Base-by-base conservation (phyloP, 78 protist genomes). In the Pigoraptor vietnamica region DNA sequence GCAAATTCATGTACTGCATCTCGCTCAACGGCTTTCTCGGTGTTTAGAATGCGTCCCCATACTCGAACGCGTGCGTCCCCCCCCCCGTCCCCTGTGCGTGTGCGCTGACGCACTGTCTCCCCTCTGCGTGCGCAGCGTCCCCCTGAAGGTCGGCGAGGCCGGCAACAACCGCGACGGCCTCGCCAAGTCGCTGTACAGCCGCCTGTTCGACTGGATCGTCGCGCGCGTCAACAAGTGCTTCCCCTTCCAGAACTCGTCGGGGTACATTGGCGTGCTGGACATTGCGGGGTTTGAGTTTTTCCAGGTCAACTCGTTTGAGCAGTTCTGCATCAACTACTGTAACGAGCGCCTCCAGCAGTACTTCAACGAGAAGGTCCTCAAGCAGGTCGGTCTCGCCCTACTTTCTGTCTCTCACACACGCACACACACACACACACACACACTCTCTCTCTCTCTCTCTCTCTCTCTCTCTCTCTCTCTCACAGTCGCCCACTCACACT, bases 251-350 rank as follows among this genome's bases (percentile, higher is more conserved):
- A 23, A 21, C n/a, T 36, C 88, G 0, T 36, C 0, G 40, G 2
- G 24, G 33, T 91, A 1, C 86, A 93, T 96, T 37, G 97, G 96
- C 25, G 38, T 95, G n/a, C 92, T 96, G 36, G 98, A 96, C 40
- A 96, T 96, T 56, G 95, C 94, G 88, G 98, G 98, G 39, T 96
- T 96, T 83, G 98, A 96, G 95, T 36, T 81, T 24, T 95, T 95
- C 83, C 36, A 91, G 39, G 29, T 23, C 91, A 89, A 89, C 84
- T 21, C 36, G 39, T 94, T 94, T 33, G 96, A 95, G 90, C 96
- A 95, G 91, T 90, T 95, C n/a, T 92, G 93, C 93, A 95, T 94
- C 93, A 93, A 95, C 90, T 92, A n/a, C 83, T 84, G 92, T 67
- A 96, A 96, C 93, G 97, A 96, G 95, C n/a, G 29, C 90, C 93